phyloP scores from a whole-genome alignment of 441 rosid genomes.

The Macaranga tanarius region DNA sequence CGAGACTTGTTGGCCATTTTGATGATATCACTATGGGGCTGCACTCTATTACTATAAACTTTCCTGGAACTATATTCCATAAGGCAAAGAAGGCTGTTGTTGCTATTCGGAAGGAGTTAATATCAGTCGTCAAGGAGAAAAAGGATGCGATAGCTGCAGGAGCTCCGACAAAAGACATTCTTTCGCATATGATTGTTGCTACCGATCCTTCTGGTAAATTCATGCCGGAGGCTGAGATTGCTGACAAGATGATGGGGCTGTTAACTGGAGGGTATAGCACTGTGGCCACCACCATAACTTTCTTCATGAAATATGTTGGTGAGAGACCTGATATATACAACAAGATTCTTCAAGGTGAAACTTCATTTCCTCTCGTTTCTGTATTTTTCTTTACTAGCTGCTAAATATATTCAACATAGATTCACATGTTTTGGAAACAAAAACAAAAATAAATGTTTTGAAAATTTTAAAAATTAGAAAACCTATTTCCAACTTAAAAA shows the following conservation, averaged over 20 bases:
- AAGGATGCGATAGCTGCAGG: constrained; percentile 22
- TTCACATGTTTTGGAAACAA: no score
- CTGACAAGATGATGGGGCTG: constrained; percentile 34
- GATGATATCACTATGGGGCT: constrained; percentile 24
- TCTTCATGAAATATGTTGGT: constrained; percentile 40
- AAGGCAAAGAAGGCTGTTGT: constrained; percentile 24
- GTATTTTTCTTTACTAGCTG: no score
- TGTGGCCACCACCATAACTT: constrained; percentile 32
- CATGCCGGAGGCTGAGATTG: constrained; percentile 35
- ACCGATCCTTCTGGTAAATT: constrained; percentile 27
- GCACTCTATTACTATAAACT: constrained; percentile 29
- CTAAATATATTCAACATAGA: no score
- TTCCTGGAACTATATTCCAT: constrained; percentile 33
- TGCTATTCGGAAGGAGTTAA: constrained; percentile 26
- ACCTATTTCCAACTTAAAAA: no score
- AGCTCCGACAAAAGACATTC: constrained; percentile 26
- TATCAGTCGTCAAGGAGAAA: constrained; percentile 23
- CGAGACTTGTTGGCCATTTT: constrained; percentile 26
- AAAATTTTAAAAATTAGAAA: no score
- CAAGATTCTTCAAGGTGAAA: constrained; percentile 28
- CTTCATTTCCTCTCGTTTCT: no score
- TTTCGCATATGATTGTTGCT: constrained; percentile 30
- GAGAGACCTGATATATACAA: constrained; percentile 32
- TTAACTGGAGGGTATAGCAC: constrained; percentile 38
- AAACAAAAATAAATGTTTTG: no score